Conservation (phyloP, 352 stramenopile genomes). For the Phytophthora megakarya region DNA sequence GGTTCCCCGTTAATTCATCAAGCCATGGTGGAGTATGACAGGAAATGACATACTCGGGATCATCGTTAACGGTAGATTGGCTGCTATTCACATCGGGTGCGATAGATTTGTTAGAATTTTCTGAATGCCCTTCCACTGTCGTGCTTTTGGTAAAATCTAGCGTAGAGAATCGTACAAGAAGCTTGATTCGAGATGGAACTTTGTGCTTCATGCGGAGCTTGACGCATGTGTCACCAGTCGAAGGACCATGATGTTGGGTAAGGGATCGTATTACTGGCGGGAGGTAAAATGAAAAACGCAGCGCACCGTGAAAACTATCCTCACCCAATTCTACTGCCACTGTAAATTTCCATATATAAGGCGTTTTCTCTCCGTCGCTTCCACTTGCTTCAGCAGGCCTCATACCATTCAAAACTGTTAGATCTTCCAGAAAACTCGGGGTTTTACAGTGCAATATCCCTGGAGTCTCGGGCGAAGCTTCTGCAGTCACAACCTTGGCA, state of each 20-base stretch:
- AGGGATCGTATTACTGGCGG: slow-evolving; percentile 65
- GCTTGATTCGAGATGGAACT: slow-evolving; percentile 46
- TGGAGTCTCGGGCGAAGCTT: slow-evolving; percentile 13
- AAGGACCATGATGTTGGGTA: slow-evolving; percentile 69
- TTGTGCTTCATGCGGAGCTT: slow-evolving; percentile 76
- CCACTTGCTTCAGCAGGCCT: slow-evolving; percentile 8
- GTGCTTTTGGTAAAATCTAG: slow-evolving; percentile 32
- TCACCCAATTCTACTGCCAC: slow-evolving; percentile 49
- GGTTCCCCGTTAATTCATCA: slow-evolving; percentile 1
- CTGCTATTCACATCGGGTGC: background rate
- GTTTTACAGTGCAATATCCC: slow-evolving; percentile 46
- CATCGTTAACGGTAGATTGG: slow-evolving; percentile 13
- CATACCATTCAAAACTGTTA: slow-evolving; percentile 39
- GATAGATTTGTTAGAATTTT: background rate
- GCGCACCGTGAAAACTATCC: slow-evolving; percentile 49
- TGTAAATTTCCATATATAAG: slow-evolving; percentile 39
- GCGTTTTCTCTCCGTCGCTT: slow-evolving; percentile 2
- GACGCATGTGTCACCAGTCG: slow-evolving; percentile 58
- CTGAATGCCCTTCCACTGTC: slow-evolving; percentile 17
- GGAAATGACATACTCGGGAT: slow-evolving; percentile 47
- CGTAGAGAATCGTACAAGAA: slow-evolving; percentile 63
- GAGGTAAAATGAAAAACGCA: slow-evolving; percentile 61
- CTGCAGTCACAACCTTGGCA: slow-evolving; percentile 18
- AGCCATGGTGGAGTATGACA: slow-evolving; percentile 58
- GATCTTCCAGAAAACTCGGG: slow-evolving; percentile 62